Conservation (phyloP, 2,329 filamentous ascomycete species). For the Paraphaeosphaeria minitans region DNA sequence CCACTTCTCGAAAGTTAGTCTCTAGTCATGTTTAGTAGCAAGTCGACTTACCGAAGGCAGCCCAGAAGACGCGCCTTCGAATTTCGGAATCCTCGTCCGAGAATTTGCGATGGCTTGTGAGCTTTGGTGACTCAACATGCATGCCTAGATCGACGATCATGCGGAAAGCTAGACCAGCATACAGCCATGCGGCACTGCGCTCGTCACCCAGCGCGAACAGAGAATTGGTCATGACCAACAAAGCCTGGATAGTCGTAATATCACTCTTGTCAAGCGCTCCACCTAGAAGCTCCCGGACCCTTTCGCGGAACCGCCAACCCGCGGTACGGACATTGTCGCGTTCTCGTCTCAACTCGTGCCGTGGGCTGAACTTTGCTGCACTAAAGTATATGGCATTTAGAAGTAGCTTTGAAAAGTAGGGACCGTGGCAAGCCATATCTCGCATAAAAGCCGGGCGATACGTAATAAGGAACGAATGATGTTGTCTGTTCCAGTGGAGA, state of each 20-base stretch:
- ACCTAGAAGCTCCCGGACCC: conserved; percentile 55
- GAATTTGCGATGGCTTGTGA: conserved; percentile 31
- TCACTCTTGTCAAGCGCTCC: conserved; percentile 55
- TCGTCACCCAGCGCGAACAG: conserved; percentile 59
- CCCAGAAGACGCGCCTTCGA: conserved; percentile 54
- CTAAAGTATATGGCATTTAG: conserved; percentile 61
- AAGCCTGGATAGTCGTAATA: conserved; percentile 60
- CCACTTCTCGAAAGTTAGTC: conserved; percentile 25
- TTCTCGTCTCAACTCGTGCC: conserved; percentile 53
- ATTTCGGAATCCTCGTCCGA: conserved; percentile 55
- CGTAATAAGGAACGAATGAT: conserved; percentile 55
- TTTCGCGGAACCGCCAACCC: conserved; percentile 55
- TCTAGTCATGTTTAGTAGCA: background rate
- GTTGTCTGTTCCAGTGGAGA: conserved; percentile 61
- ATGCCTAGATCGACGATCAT: conserved; percentile 62
- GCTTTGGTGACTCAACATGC: conserved; percentile 47
- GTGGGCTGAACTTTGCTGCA: conserved; percentile 54
- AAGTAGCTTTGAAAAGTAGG: conserved; percentile 62
- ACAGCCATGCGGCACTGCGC: conserved; percentile 61
- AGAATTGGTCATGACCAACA: conserved; percentile 58
- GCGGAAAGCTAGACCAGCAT: conserved; percentile 62
- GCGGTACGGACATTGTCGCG: conserved; percentile 55
- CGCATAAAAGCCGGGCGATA: conserved; percentile 56
- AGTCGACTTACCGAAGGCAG: conserved; percentile 43
- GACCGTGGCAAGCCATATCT: conserved; percentile 58